Evolutionary conservation across 2,329 filamentous ascomycete genomes (phyloP), one percentile per base, ranked within the genome.

Genomic region (Microdochium nivale): DNA sequence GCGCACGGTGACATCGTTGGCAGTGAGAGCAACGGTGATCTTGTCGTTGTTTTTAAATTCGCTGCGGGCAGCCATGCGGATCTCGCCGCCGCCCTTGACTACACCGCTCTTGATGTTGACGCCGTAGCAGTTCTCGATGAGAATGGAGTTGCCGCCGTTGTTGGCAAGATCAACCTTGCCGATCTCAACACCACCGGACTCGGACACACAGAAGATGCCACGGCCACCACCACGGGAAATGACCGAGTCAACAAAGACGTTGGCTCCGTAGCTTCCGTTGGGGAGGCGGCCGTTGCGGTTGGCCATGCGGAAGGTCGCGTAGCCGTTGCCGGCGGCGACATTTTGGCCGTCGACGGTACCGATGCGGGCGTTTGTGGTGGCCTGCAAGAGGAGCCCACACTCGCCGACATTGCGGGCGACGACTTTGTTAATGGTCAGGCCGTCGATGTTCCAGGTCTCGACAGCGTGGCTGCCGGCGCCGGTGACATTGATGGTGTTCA

Each of bases 91-190:
- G 2, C 77, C 75, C 25, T 70, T 73, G 24, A 82, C 73, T 2
- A 68, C 75, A 0, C 79, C 79, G 19, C 72, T 71, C 2, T 60
- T 63, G 59, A 81, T 79, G 1, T 66, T 63, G 30, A 82, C 55
- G 49, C 77, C 77, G 61, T 81, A 81, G 65, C 79, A 81, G 62
- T 82, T 82, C 68, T 82, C 78, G 25, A 82, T 75, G 1, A 82
- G 67, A 21, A 81, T 70, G 0, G 78, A 74, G 52, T 81, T 81
- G 59, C 77, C 79, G 0, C 72, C 78, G 48, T 80, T 81, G 56
- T 67, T 64, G 0, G 75, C 70, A 1, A 81, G 66, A 55, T 81
- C 76, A 19, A 80, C 64, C 3, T 55, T 66, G 9, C 60, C 62
- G 51, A 82, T 81, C 9, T 70, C 71, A 2, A 69, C 76, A n/a